Percentiles rank a stretch among this genome's conserved stretches.
Evolutionary conservation across 106 monocot species (phyloP).

Genomic region (Dendrobium huoshanense): DNA sequence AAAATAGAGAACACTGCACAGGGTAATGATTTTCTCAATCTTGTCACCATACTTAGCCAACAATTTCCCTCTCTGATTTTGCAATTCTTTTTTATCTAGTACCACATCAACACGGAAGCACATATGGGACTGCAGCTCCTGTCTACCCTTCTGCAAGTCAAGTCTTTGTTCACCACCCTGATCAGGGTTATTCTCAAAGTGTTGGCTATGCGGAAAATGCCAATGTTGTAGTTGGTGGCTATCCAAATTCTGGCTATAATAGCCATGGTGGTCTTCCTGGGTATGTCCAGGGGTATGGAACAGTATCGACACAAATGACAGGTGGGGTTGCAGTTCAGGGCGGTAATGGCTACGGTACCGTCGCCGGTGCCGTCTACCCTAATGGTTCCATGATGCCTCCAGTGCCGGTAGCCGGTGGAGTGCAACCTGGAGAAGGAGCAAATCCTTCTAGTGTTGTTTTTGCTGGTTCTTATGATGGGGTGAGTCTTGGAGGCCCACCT

Average conservation of each 20-base stretch:
- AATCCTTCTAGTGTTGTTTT: neutral
- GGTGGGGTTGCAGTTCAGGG: conserved; percentile 4
- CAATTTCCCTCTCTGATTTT: neutral
- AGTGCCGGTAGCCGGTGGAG: neutral
- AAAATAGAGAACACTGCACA: conserved; percentile 44
- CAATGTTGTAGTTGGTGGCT: neutral
- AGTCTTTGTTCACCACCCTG: neutral
- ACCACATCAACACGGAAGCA: conserved; percentile 13
- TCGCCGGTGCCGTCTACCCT: conserved; percentile 9
- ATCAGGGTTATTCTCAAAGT: conserved; percentile 15
- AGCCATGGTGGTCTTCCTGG: conserved; percentile 10
- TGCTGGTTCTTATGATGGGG: neutral
- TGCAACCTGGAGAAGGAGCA: neutral
- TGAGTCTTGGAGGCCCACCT: neutral
- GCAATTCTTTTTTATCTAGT: neutral
- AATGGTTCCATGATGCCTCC: conserved; percentile 5
- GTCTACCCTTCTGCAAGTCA: conserved; percentile 20
- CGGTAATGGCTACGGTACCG: conserved; percentile 4
- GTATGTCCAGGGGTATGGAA: conserved; percentile 25
- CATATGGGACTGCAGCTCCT: conserved; percentile 12
- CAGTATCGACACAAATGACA: conserved; percentile 11
- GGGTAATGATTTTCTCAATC: conserved; percentile 15
- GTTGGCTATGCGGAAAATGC: conserved; percentile 11
- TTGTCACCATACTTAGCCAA: neutral
- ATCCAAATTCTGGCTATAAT: conserved; percentile 11